A percentile compares a stretch with the other conserved stretches of the same genome.
phyloP scores from a whole-genome alignment of 352 stramenopile genomes.

The Thraustochytrium striatum region DNA sequence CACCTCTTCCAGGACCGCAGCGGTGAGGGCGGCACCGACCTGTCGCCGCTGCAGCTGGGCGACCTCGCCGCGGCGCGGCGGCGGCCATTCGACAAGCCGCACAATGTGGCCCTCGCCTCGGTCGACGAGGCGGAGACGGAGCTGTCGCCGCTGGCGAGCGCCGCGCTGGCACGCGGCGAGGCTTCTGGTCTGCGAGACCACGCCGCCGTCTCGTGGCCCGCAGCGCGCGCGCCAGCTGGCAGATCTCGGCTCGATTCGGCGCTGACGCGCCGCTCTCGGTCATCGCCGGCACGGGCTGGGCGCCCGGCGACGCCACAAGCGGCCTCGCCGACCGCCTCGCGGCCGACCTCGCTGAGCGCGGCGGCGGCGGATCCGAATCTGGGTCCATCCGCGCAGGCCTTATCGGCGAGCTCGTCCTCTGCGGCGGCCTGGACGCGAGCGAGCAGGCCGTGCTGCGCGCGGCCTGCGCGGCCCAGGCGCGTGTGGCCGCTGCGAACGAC shows the following conservation, averaged over 20 bases:
- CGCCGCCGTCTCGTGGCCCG: not conserved
- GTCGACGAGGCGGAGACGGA: slow-evolving; percentile 22
- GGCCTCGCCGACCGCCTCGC: not conserved
- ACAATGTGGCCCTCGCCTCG: too few relatives aligned
- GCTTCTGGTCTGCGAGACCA: not conserved
- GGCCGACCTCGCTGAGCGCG: not conserved
- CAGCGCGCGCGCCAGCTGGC: not conserved
- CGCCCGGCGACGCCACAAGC: not conserved
- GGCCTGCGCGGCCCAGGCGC: not conserved
- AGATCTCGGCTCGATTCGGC: not conserved
- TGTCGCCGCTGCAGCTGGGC: too few relatives aligned
- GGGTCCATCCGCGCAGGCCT: slow-evolving; percentile 4
- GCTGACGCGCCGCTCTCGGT: not conserved
- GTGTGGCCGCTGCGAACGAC: not conserved
- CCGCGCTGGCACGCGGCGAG: not conserved
- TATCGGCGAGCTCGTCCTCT: slow-evolving; percentile 14
- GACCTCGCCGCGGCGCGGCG: too few relatives aligned
- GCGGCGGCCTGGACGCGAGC: not conserved
- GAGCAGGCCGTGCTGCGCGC: not conserved
- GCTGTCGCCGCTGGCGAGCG: not conserved
- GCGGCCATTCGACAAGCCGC: too few relatives aligned
- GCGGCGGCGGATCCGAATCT: not conserved
- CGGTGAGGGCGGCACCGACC: too few relatives aligned
- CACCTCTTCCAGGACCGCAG: too few relatives aligned
- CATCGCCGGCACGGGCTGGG: not conserved